Base-by-base conservation (phyloP, 768 basidiomycete species). In the Suillus luteus region DNA sequence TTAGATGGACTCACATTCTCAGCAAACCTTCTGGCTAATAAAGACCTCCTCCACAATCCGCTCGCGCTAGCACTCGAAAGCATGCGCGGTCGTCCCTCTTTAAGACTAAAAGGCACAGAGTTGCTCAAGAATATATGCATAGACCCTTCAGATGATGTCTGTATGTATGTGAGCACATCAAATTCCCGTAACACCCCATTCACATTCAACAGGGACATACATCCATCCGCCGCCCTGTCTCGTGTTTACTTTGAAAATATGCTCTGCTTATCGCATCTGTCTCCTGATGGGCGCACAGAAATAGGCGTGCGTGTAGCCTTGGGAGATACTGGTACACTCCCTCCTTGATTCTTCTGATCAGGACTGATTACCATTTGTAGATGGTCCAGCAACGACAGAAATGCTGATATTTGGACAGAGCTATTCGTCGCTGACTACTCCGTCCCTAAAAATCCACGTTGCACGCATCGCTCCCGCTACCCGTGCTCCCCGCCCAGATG, bases 1-100 rank as follows among this genome's bases (percentile, higher is more conserved):
- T 84, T 93, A 40, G 91, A 93, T 69, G 91, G 91, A 7, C 72
- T 93, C 22, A 88, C 88, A 2, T 92, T 93, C 69, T 80, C 83
- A 3, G 81, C 85, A 1, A 80, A 79, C 0, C 71, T 86, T 5
- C 80, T 81, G 43, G 59, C 55, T 58, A 61, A 64, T 14, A 52
- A 65, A 11, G 78, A 79, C 19, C 76, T 93, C 15, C 79, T 92
- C 24, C 78, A 52, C 17, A 52, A 52, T 17, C 51, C 51, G 17
- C 51, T 52, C 7, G 51, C 51, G 17, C 51, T 52, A 31, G 51
- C 51, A 33, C 51, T 52, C 51, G 51, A 52, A 9, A 90, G 86
- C 73, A 91, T 93, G 90, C 90, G 90, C 44, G 88, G 90, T 19
- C 76, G 89, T 22, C 88, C 87, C 1, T 82, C 83, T 31, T 75